These are phyloP conservation scores for Globisporangium solare DNA, from an alignment of 352 stramenopile species.

Conservation along the genomic window DNA sequence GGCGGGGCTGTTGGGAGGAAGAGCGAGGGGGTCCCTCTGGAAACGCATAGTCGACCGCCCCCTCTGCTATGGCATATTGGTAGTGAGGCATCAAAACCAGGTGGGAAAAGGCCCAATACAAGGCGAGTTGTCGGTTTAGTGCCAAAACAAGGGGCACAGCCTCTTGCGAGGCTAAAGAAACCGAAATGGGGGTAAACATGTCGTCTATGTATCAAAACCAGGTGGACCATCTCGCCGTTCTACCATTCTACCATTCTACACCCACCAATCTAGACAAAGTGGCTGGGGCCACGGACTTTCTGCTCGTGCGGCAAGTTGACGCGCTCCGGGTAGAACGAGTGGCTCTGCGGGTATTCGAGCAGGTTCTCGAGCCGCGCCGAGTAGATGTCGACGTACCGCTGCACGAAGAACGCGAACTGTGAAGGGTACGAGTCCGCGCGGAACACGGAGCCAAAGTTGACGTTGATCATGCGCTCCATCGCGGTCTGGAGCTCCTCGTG, in stretches of 20 bases:
- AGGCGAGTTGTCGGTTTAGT: too few relatives aligned
- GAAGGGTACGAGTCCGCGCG: constrained; percentile 76
- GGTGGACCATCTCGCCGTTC: not conserved
- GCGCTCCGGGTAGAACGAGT: constrained; percentile 84
- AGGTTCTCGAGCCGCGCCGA: constrained; percentile 81
- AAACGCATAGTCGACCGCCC: not conserved
- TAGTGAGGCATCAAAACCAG: not conserved
- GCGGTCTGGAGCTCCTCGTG: constrained; percentile 54
- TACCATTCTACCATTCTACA: too few relatives aligned
- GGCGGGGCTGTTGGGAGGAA: too few relatives aligned
- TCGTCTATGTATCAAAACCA: not conserved
- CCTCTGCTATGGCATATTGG: not conserved
- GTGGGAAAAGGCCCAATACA: not conserved
- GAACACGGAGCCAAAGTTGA: constrained; percentile 88
- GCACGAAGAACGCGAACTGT: constrained; percentile 83
- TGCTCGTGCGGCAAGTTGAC: constrained; percentile 58
- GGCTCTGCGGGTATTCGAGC: constrained; percentile 70
- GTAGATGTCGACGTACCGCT: constrained; percentile 88
- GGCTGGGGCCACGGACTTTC: not conserved
- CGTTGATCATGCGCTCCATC: constrained; percentile 82
- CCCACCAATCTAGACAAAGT: constrained; percentile 10
- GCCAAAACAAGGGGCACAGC: too few relatives aligned
- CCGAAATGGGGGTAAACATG: too few relatives aligned
- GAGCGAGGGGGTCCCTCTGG: not conserved
- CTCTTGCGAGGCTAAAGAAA: too few relatives aligned